These are phyloP conservation scores for Neobulgaria alba DNA, from an alignment of 2,329 filamentous ascomycete genomes.

Conservation along the genomic window DNA sequence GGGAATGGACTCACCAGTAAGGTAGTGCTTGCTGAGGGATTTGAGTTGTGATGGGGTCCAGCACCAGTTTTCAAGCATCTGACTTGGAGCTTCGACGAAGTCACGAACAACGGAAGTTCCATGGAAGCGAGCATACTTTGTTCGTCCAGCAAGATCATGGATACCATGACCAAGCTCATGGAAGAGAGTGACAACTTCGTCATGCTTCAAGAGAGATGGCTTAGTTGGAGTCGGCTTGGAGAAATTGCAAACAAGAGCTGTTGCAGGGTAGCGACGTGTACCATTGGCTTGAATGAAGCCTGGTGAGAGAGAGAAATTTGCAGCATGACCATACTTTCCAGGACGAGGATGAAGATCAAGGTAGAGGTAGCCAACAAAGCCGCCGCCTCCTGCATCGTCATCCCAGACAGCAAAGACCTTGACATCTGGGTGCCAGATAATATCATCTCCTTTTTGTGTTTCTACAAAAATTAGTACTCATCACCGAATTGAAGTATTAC, in stretches of 20 bases:
- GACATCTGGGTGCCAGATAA: slow-evolving; percentile 81
- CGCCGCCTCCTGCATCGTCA: slow-evolving; percentile 58
- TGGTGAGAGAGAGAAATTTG: slow-evolving; percentile 75
- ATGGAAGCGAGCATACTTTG: slow-evolving; percentile 57
- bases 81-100: slow-evolving; percentile 63
- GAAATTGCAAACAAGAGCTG: slow-evolving; percentile 78
- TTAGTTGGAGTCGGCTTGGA: slow-evolving; percentile 70
- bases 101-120: slow-evolving; percentile 58
- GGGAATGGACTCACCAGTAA: slow-evolving; percentile 60
- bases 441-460: slow-evolving; percentile 20
- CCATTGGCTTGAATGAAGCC: slow-evolving; percentile 60
- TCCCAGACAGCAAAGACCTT: slow-evolving; percentile 78
- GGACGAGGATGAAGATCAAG: slow-evolving; percentile 71
- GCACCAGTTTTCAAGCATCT: slow-evolving; percentile 72
- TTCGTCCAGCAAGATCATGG: slow-evolving; percentile 57
- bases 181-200: slow-evolving; percentile 76
- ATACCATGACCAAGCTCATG: slow-evolving; percentile 68
- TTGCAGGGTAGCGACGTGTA: slow-evolving; percentile 65
- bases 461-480: slow-evolving; percentile 11
- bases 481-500: background rate
- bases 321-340: slow-evolving; percentile 78
- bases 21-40: slow-evolving; percentile 64
- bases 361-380: slow-evolving; percentile 69
- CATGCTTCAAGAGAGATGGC: slow-evolving; percentile 72
- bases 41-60: slow-evolving; percentile 59